A percentile compares a stretch with the other conserved stretches of the same genome.
phyloP scores from a whole-genome alignment of 495 filamentous ascomycete genomes.

The Penicillium goetzii region DNA sequence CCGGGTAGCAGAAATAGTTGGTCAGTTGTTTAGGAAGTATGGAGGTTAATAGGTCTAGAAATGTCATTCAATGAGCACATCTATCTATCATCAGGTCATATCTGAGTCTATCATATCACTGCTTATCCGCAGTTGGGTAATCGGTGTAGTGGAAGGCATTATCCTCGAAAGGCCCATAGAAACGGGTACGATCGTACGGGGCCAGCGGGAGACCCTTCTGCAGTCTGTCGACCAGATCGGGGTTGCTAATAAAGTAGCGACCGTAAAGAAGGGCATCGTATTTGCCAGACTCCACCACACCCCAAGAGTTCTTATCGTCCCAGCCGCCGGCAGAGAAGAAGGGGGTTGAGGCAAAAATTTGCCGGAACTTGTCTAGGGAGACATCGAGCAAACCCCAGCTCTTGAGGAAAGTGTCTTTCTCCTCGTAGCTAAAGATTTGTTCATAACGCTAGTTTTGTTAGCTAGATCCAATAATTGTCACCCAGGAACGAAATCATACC shows the following conservation, averaged over 20 bases:
- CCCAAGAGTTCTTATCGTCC: conserved; percentile 52
- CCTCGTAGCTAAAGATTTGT: conserved; percentile 48
- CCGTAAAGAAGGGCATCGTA: conserved; percentile 59
- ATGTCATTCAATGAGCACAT: background rate
- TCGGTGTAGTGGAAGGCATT: conserved; percentile 38
- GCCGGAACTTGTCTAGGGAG: conserved; percentile 42
- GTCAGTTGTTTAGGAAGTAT: background rate
- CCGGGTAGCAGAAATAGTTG: no score
- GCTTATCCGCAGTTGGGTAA: conserved; percentile 30
- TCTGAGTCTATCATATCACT: conserved; percentile 5
- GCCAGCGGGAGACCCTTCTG: conserved; percentile 56
- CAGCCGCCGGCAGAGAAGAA: conserved; percentile 54
- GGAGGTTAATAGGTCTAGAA: background rate
- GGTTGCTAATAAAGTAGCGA: conserved; percentile 66
- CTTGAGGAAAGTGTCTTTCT: conserved; percentile 50
- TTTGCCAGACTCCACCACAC: conserved; percentile 44
- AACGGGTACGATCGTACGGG: conserved; percentile 58
- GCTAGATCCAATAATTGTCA: background rate
- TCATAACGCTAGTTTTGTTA: conserved; percentile 45
- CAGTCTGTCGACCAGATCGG: conserved; percentile 65
- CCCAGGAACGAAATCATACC: conserved; percentile 29
- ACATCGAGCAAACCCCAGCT: conserved; percentile 49
- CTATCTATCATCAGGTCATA: conserved; percentile 15
- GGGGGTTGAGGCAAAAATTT: conserved; percentile 52
- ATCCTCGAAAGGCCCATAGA: conserved; percentile 57